Conservation (phyloP, 2,329 filamentous ascomycete species). For the Clarireedia sp. region DNA sequence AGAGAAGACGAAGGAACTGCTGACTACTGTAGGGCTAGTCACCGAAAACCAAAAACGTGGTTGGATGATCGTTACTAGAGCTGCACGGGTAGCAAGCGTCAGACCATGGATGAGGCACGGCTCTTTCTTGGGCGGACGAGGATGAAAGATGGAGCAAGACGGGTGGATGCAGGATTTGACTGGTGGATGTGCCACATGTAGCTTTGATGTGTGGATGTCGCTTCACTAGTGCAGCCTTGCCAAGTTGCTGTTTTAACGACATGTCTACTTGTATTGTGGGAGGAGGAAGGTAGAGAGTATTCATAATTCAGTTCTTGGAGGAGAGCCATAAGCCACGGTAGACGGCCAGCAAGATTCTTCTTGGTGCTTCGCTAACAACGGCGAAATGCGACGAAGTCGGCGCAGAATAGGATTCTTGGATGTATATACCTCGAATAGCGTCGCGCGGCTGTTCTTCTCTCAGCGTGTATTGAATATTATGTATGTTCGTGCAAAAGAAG, state of each 20-base stretch:
- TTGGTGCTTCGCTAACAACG: too few species aligned
- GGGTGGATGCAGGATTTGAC: neutral
- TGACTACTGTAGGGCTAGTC: neutral
- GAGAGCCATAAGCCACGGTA: too few species aligned
- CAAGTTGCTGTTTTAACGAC: neutral
- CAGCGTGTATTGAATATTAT: neutral
- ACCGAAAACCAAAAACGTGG: neutral
- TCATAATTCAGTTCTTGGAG: too few species aligned
- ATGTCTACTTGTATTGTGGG: neutral
- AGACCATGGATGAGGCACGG: too few species aligned
- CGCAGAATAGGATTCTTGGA: too few species aligned
- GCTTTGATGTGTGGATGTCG: neutral
- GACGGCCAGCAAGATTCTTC: too few species aligned
- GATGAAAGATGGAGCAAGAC: too few species aligned
- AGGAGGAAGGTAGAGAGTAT: too few species aligned
- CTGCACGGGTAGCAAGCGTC: neutral
- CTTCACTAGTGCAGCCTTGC: neutral
- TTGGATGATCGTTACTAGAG: slow-evolving; percentile 2
- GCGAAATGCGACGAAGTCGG: too few species aligned
- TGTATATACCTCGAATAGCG: neutral
- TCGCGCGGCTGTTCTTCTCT: neutral
- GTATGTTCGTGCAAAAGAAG: too few species aligned
- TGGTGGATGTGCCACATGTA: neutral
- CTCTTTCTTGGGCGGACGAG: too few species aligned
- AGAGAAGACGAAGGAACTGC: neutral